Evolutionary conservation across 768 basidiomycete species (phyloP).

Genomic region (Macrolepiota albuminosa): DNA sequence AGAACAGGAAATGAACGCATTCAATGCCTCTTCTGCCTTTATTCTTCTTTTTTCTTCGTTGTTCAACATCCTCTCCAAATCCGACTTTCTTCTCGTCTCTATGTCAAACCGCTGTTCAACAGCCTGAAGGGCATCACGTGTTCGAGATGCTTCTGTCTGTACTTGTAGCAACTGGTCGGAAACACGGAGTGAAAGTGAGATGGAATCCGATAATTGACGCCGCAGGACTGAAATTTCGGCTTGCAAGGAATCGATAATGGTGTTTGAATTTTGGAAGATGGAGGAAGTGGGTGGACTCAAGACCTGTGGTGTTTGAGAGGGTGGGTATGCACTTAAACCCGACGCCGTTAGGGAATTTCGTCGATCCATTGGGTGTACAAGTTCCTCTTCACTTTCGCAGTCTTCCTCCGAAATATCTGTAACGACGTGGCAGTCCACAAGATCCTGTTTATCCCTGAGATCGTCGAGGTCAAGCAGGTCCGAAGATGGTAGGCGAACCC

Average conservation of each 20-base stretch:
- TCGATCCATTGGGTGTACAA: constrained; percentile 40
- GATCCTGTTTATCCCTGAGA: constrained; percentile 10
- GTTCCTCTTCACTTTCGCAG: constrained; percentile 68
- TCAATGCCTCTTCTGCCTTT: constrained; percentile 46
- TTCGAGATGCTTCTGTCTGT: constrained; percentile 54
- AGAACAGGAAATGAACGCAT: constrained; percentile 26
- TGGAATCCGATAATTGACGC: constrained; percentile 64
- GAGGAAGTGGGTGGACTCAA: constrained; percentile 41
- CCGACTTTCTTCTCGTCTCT: constrained; percentile 52
- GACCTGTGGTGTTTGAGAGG: constrained; percentile 23
- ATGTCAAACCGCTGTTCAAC: constrained; percentile 58
- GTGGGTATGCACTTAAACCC: constrained; percentile 30
- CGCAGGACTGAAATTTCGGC: constrained; percentile 61
- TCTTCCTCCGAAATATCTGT: constrained; percentile 37
- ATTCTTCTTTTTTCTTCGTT: constrained; percentile 44
- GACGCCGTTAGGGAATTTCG: constrained; percentile 28
- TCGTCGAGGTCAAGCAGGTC: background rate
- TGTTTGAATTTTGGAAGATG: constrained; percentile 33
- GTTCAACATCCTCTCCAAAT: constrained; percentile 49
- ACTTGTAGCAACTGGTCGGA: constrained; percentile 68
- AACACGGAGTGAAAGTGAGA: constrained; percentile 57
- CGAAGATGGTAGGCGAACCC: constrained; percentile 1
- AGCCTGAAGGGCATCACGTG: constrained; percentile 48
- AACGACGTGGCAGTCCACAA: constrained; percentile 14
- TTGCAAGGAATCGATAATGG: constrained; percentile 56